Percentiles rank a stretch among this genome's conserved stretches.
Evolutionary conservation across 2,329 filamentous ascomycete species (phyloP).

Genomic region (Colletotrichum limetticola): DNA sequence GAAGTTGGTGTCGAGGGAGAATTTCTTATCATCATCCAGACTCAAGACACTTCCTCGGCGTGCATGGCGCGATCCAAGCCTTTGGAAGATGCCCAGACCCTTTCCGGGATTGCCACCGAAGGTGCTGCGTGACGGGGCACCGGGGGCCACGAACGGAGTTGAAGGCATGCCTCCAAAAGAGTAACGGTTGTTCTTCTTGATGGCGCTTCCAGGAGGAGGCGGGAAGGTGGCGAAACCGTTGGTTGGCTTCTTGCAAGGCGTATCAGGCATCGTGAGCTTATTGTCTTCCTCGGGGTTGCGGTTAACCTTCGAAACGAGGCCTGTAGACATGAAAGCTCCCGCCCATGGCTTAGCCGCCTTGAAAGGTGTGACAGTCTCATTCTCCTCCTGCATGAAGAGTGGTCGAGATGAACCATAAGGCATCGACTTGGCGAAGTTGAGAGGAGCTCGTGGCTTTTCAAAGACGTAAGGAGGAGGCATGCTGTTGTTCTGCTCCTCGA

Average conservation of each 20-base stretch:
- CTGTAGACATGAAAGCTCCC: conserved; percentile 92
- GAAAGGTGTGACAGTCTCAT: conserved; percentile 54
- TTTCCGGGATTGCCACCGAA: conserved; percentile 65
- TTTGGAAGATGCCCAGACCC: conserved; percentile 75
- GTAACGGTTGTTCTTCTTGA: conserved; percentile 75
- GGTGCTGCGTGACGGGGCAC: conserved; percentile 55
- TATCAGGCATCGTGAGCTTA: conserved; percentile 85
- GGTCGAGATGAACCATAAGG: conserved; percentile 65
- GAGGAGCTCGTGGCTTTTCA: conserved; percentile 59
- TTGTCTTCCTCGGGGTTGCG: conserved; percentile 76
- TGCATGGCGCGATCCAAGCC: conserved; percentile 56
- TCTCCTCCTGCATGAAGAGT: conserved; percentile 39
- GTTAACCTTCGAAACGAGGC: conserved; percentile 94
- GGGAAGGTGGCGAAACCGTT: conserved; percentile 76
- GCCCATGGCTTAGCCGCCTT: conserved; percentile 81
- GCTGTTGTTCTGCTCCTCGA: conserved; percentile 70
- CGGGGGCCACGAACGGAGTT: conserved; percentile 79
- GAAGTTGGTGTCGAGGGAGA: conserved; percentile 58
- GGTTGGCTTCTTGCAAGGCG: conserved; percentile 89
- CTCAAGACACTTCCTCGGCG: conserved; percentile 80
- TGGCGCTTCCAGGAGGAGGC: conserved; percentile 66
- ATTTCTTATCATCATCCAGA: conserved; percentile 78
- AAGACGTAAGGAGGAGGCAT: conserved; percentile 64
- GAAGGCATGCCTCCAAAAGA: conserved; percentile 80
- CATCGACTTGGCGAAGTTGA: conserved; percentile 79